Conservation (phyloP, 2,329 filamentous ascomycete species). For the Phyllosticta citrichinensis region DNA sequence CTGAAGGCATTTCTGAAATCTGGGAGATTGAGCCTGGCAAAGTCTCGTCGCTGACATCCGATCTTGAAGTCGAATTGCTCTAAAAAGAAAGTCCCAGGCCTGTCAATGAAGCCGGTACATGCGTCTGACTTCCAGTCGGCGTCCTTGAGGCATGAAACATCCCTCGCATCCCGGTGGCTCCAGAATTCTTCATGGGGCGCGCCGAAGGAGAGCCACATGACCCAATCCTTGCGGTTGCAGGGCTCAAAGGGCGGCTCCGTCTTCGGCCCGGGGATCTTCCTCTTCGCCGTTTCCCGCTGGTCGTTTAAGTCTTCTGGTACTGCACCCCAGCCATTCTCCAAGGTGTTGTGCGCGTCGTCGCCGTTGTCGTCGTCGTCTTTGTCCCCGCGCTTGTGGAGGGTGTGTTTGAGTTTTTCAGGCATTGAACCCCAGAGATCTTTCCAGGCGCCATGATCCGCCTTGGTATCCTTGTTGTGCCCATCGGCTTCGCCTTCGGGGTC, state of each 20-base stretch:
- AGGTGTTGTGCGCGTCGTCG: background rate
- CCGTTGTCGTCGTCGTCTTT: background rate
- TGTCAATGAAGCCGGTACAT: background rate
- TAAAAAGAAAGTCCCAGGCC: no score
- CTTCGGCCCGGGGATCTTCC: background rate
- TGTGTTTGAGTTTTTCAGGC: background rate
- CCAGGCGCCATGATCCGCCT: no score
- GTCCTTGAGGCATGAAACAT: background rate
- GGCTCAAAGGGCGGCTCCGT: background rate
- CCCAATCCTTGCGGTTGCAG: background rate
- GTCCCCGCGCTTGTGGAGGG: background rate
- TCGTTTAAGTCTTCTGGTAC: no score
- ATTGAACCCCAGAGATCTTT: no score
- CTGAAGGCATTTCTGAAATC: no score
- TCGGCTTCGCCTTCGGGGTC: no score
- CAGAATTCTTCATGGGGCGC: background rate
- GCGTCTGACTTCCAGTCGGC: background rate
- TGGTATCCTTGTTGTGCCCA: no score
- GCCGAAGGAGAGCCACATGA: background rate
- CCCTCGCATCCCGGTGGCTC: background rate
- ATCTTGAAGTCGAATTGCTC: background rate
- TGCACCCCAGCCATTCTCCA: no score
- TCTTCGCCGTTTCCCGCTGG: no score
- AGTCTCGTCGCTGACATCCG: background rate
- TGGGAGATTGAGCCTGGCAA: background rate